phyloP scores from a whole-genome alignment of 768 basidiomycete species.

The Megacollybia marginata region DNA sequence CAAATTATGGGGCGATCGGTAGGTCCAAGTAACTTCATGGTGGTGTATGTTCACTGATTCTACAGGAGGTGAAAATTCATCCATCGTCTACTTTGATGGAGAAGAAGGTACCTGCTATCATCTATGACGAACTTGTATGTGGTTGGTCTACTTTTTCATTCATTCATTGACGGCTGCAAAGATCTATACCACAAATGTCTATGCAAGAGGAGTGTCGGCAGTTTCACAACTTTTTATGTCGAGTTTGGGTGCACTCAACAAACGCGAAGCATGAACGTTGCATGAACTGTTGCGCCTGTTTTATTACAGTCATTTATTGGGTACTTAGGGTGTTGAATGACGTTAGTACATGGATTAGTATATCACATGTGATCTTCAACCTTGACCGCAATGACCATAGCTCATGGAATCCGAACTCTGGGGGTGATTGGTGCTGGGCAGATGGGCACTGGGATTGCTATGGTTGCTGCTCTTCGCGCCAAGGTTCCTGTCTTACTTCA shows the following conservation, averaged over 20 bases:
- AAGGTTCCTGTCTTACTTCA: conserved; percentile 81
- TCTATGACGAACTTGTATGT: conserved; percentile 90
- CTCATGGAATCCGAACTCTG: conserved; percentile 67
- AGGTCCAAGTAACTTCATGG: conserved; percentile 13
- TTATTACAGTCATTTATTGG: too few species aligned
- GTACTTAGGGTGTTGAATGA: too few species aligned
- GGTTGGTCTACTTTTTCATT: not conserved
- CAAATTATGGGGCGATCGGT: conserved; percentile 68
- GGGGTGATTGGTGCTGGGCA: conserved; percentile 82
- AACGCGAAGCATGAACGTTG: too few species aligned
- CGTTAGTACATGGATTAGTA: too few species aligned
- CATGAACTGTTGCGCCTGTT: too few species aligned
- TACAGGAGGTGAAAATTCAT: conserved; percentile 77
- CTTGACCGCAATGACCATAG: conserved; percentile 40
- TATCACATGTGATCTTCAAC: not conserved
- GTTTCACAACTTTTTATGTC: not conserved
- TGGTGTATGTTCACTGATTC: conserved; percentile 1
- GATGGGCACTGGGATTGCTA: conserved; percentile 90
- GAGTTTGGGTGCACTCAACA: not conserved
- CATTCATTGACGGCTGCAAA: conserved; percentile 17
- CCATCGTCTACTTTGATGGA: conserved; percentile 78
- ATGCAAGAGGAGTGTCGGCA: conserved; percentile 85
- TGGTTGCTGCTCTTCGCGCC: conserved; percentile 80
- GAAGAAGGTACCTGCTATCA: conserved; percentile 78
- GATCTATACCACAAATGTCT: conserved; percentile 79